These are phyloP conservation scores for Fusarium longipes DNA, from an alignment of 2,329 filamentous ascomycete species.

Conservation along the genomic window DNA sequence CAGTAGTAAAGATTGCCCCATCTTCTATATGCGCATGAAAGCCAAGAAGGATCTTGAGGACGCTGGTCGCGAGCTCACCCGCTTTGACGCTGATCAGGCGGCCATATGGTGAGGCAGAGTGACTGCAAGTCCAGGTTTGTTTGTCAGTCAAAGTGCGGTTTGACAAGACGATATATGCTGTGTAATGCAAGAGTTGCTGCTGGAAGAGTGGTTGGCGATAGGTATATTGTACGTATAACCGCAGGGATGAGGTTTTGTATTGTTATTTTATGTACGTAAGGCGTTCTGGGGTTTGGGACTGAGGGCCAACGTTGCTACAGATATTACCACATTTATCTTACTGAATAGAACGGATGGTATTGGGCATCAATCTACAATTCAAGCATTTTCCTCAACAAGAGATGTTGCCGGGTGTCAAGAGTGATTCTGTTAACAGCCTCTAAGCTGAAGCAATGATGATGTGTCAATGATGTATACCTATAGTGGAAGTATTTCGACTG, in stretches of 20 bases:
- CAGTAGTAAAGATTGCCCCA: slow-evolving; percentile 94
- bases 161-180: not conserved
- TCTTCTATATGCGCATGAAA: slow-evolving; percentile 99
- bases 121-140: not conserved
- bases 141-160: not conserved
- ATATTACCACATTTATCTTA: slow-evolving; percentile 32
- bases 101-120: slow-evolving; percentile 63
- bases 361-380: slow-evolving; percentile 3
- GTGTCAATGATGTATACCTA: not conserved
- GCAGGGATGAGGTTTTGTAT: slow-evolving; percentile 28
- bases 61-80: slow-evolving; percentile 85
- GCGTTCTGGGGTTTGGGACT: slow-evolving; percentile 38
- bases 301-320: slow-evolving; percentile 35
- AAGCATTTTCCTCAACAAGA: not conserved
- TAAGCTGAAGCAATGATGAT: slow-evolving; percentile 2
- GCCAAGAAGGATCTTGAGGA: slow-evolving; percentile 99
- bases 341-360: slow-evolving; percentile 28
- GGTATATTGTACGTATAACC: slow-evolving; percentile 32
- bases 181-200: not conserved
- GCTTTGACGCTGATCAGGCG: slow-evolving; percentile 89
- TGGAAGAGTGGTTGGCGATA: slow-evolving; percentile 19
- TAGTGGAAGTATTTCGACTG: slow-evolving; percentile 14
- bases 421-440: not conserved
- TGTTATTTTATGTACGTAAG: slow-evolving; percentile 43
- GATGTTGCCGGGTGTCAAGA: not conserved